These are phyloP conservation scores for Silene noctiflora DNA, from an alignment of 179 eudicot species.

Conservation along the genomic window DNA sequence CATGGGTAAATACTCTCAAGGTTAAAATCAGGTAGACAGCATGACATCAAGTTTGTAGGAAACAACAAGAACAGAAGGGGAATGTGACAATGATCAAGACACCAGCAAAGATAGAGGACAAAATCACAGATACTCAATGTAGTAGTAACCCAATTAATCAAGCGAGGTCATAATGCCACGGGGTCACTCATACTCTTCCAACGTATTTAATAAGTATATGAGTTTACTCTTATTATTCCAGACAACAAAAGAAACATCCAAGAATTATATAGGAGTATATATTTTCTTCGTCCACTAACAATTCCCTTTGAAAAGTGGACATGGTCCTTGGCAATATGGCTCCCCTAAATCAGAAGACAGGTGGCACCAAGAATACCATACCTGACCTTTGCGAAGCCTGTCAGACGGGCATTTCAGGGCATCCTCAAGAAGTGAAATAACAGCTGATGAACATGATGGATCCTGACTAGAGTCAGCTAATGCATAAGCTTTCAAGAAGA, in stretches of 20 bases:
- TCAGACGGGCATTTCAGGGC: slow-evolving; percentile 97
- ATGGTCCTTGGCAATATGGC: neutral
- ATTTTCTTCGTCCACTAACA: neutral
- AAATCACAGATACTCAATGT: neutral
- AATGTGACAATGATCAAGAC: neutral
- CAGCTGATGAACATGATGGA: slow-evolving; percentile 73
- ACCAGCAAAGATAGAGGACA: neutral
- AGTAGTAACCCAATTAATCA: neutral
- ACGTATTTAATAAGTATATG: neutral
- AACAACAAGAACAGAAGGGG: neutral
- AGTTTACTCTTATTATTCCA: neutral
- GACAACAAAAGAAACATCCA: neutral
- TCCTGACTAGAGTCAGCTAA: slow-evolving; percentile 95
- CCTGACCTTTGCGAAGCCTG: slow-evolving; percentile 98
- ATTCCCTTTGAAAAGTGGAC: neutral
- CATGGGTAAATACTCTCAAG: neutral
- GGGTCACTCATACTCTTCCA: neutral
- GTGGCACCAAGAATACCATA: slow-evolving; percentile 32
- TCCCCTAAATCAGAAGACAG: slow-evolving; percentile 4
- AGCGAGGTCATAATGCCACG: neutral
- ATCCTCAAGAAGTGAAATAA: slow-evolving; percentile 82
- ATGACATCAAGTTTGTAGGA: neutral
- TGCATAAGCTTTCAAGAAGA: slow-evolving; percentile 96
- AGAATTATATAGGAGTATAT: too few relatives aligned
- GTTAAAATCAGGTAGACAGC: neutral